phyloP scores from a whole-genome alignment of 2,329 filamentous ascomycete species.

The Pyricularia grisea region DNA sequence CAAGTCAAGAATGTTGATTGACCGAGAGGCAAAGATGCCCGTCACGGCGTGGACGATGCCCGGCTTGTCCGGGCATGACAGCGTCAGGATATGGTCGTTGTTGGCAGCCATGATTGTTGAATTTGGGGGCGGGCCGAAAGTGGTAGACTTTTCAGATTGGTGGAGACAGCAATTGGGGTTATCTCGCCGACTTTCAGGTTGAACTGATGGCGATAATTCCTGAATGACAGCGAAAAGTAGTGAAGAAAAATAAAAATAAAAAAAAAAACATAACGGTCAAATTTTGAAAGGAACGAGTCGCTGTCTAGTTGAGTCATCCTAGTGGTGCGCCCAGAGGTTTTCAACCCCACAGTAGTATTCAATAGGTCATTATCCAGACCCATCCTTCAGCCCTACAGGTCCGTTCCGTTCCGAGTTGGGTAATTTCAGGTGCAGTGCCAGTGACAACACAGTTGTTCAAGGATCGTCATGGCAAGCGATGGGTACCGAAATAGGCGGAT shows the following conservation, averaged over 20 bases:
- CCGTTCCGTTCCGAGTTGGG: neutral
- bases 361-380: neutral
- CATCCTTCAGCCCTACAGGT: neutral
- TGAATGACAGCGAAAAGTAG: neutral
- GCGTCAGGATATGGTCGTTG: slow-evolving; percentile 62
- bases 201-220: neutral
- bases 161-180: neutral
- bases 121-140: too few relatives aligned
- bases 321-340: neutral
- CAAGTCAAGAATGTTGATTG: slow-evolving; percentile 74
- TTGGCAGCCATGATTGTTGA: slow-evolving; percentile 22
- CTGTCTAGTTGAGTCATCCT: neutral
- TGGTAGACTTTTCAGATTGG: neutral
- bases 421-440: neutral
- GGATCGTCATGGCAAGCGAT: neutral
- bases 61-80: slow-evolving; percentile 76
- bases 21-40: slow-evolving; percentile 61
- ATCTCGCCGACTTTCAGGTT: neutral
- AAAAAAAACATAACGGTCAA: too few relatives aligned
- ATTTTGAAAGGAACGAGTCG: neutral
- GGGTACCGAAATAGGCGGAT: neutral
- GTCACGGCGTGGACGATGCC: slow-evolving; percentile 82
- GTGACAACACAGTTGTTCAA: too few relatives aligned
- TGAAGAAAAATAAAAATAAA: neutral
- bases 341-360: neutral